Evolutionary conservation across 2,329 filamentous ascomycete genomes (phyloP), one percentile per base, ranked within the genome.

Genomic region (Botrytis porri): DNA sequence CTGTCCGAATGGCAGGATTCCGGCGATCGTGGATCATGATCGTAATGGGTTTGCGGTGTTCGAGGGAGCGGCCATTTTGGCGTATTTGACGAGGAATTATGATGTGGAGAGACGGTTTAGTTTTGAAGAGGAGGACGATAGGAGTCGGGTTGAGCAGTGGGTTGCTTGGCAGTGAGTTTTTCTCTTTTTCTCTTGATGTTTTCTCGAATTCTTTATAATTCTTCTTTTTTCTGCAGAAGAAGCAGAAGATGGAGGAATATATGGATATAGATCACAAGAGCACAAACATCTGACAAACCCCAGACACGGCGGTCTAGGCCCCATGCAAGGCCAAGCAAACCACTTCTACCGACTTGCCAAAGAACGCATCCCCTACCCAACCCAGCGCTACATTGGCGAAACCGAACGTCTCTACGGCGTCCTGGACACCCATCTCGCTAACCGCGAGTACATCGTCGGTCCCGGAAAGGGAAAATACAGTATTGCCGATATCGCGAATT

Each of bases 321-420:
- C 71, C n/a, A 73, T 70, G 61, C 69, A 62, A 41, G 37, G 32
- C 18, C 66, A 70, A 57, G 89, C 91, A 73, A 91, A 92, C 81
- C 91, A 95, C 83, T 95, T 95, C 84, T 81, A 84, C 70, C 86
- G 88, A 59, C 90, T 90, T 77, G 88, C 91, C 6, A 88, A 90
- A 60, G 90, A 93, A 78, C 87, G 86, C 79, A 90, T 93, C 78
- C 85, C 89, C 67, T 95, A 94, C 81, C 89, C 86, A 66, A 87
- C 92, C 25, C 90, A 92, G 79, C 88, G 93, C 59, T 95, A 95
- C 81, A 85, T 91, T 70, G 93, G 92, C 78, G 93, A 95, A 84
- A 89, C 90, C 1, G 86, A 92, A 76, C 88, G 93, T 4, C 85
- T 95, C 1, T 95, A 94, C 82, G 87, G 90, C 37, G 85, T 95